A percentile compares a stretch with the other conserved stretches of the same genome.
Conservation (phyloP, 495 filamentous ascomycete species). For the Cudoniella acicularis region DNA sequence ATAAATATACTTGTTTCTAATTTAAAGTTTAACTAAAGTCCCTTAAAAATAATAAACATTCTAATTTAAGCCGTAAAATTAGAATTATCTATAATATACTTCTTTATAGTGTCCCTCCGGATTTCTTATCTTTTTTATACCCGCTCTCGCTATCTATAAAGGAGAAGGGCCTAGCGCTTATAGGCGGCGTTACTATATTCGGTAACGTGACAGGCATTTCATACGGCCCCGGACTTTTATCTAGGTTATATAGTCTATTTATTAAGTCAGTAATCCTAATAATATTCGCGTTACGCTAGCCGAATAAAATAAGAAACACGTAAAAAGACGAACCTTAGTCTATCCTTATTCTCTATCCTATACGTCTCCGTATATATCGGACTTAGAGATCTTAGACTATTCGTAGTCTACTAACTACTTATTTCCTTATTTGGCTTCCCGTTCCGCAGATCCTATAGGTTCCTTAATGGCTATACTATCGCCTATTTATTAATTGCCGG, state of each 20-base stretch:
- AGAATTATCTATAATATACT: not conserved
- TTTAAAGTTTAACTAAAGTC: not conserved
- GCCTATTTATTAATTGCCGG: too few species aligned
- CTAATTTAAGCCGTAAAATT: constrained; percentile 1
- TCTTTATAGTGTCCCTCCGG: not conserved
- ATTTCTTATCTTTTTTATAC: constrained; percentile 4
- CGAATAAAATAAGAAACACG: too few species aligned
- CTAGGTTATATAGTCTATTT: constrained; percentile 1
- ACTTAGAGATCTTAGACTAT: too few species aligned
- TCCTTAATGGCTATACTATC: too few species aligned
- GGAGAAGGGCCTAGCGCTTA: constrained; percentile 2
- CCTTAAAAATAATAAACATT: not conserved
- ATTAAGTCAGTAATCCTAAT: constrained; percentile 1
- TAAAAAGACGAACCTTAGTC: too few species aligned
- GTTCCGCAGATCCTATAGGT: too few species aligned
- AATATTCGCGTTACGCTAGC: not conserved
- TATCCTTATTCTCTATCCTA: too few species aligned
- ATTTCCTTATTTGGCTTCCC: too few species aligned
- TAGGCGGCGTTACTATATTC: not conserved
- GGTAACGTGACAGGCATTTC: constrained; percentile 1
- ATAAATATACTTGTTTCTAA: constrained; percentile 1
- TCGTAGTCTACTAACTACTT: too few species aligned
- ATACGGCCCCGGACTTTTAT: too few species aligned
- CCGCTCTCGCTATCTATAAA: constrained; percentile 5
- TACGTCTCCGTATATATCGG: too few species aligned